Evolutionary conservation across 2,329 filamentous ascomycete species (phyloP).

Genomic region (Trichoderma sp.): DNA sequence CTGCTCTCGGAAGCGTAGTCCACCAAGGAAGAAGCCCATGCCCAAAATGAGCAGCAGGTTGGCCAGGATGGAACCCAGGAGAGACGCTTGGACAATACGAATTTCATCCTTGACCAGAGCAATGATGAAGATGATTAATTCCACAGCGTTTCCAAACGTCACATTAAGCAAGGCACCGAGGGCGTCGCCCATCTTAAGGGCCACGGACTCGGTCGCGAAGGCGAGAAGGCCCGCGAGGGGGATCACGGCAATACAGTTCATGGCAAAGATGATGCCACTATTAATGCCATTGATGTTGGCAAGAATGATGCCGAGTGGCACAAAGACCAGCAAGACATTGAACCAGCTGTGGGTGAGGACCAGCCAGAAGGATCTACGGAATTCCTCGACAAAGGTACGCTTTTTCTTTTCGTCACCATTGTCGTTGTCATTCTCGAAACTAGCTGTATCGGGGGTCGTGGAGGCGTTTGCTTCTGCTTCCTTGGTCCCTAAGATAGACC

Average conservation of each 20-base stretch:
- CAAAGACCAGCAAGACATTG: constrained; percentile 74
- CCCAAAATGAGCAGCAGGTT: constrained; percentile 86
- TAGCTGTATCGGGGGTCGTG: constrained; percentile 29
- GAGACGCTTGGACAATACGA: constrained; percentile 84
- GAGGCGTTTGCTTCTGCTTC: constrained; percentile 21
- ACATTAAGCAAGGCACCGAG: constrained; percentile 72
- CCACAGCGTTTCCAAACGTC: constrained; percentile 76
- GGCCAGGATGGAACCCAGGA: constrained; percentile 84
- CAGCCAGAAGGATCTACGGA: constrained; percentile 51
- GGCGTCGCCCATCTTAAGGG: constrained; percentile 68
- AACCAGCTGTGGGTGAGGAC: constrained; percentile 71
- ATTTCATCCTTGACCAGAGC: constrained; percentile 80
- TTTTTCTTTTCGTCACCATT: constrained; percentile 32
- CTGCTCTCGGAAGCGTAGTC: constrained; percentile 83
- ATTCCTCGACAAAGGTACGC: constrained; percentile 46
- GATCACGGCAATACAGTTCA: constrained; percentile 74
- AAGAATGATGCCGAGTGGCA: constrained; percentile 71
- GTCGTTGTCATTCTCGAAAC: constrained; percentile 29
- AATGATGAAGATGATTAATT: constrained; percentile 80
- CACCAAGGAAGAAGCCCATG: constrained; percentile 87
- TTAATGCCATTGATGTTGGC: constrained; percentile 51
- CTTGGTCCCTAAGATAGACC: constrained; percentile 52
- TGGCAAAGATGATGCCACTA: constrained; percentile 64
- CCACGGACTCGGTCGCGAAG: constrained; percentile 73
- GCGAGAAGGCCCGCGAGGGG: constrained; percentile 70